Conservation (phyloP, 768 basidiomycete genomes). For the Russula virescens region DNA sequence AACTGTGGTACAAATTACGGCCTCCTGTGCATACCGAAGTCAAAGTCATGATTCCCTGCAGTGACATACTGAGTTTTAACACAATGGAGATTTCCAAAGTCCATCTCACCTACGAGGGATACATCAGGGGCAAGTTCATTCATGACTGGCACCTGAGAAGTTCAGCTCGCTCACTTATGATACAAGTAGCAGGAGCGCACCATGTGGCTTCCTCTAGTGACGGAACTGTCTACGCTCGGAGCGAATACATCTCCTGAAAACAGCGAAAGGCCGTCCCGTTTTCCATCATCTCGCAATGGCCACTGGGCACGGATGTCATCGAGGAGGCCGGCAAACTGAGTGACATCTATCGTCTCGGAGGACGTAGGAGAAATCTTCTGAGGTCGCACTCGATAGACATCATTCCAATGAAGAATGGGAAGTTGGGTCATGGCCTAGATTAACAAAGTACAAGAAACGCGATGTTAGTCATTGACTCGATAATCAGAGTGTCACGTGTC, state of each 20-base stretch:
- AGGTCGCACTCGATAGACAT: slow-evolving; percentile 74
- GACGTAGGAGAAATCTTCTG: slow-evolving; percentile 56
- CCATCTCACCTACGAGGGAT: slow-evolving; percentile 63
- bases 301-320: slow-evolving; percentile 57
- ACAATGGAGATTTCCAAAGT: not conserved
- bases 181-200: slow-evolving; percentile 35
- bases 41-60: slow-evolving; percentile 88
- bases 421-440: slow-evolving; percentile 33
- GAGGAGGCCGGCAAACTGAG: slow-evolving; percentile 75
- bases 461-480: too few species aligned
- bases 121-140: slow-evolving; percentile 77
- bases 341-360: slow-evolving; percentile 71
- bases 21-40: slow-evolving; percentile 52
- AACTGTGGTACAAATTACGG: not conserved
- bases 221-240: too few species aligned
- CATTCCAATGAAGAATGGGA: slow-evolving; percentile 67
- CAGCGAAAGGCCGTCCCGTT: slow-evolving; percentile 66
- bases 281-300: slow-evolving; percentile 42
- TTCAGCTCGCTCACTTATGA: not conserved
- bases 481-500: too few species aligned
- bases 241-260: slow-evolving; percentile 91
- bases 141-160: slow-evolving; percentile 72
- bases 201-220: slow-evolving; percentile 93
- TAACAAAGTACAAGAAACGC: not conserved
- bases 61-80: not conserved